Evolutionary conservation across 2,329 filamentous ascomycete genomes (phyloP).

Genomic region (Hirsutella minnesotensis): DNA sequence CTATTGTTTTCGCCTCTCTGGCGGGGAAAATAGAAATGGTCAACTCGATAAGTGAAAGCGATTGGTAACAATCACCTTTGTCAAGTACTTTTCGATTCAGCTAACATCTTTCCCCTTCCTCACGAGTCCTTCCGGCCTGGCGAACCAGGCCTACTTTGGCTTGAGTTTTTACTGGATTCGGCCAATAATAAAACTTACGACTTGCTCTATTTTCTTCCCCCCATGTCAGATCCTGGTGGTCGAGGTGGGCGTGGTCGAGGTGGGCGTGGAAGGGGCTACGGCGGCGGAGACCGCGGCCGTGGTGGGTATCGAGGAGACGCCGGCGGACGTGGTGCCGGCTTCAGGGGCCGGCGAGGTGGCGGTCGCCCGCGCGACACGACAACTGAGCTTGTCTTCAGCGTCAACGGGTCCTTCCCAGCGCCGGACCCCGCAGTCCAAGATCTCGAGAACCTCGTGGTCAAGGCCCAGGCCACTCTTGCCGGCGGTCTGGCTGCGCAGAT

Average conservation of each 20-base stretch:
- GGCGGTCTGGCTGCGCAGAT: constrained; percentile 21
- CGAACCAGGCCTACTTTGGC: too few relatives aligned
- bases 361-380: not conserved
- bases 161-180: too few relatives aligned
- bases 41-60: too few relatives aligned
- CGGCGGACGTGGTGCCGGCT: constrained; percentile 7
- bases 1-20: too few relatives aligned
- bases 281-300: constrained; percentile 3
- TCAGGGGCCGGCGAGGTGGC: not conserved
- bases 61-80: too few relatives aligned
- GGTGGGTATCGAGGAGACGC: constrained; percentile 9
- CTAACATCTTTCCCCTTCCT: too few relatives aligned
- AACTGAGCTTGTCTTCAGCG: constrained; percentile 8
- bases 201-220: too few relatives aligned
- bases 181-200: too few relatives aligned
- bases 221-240: constrained; percentile 17
- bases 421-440: constrained; percentile 16
- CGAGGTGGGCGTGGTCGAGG: constrained; percentile 9
- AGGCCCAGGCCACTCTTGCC: constrained; percentile 10
- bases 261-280: constrained; percentile 5
- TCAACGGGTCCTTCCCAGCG: constrained; percentile 8
- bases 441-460: constrained; percentile 29
- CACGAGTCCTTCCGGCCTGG: too few relatives aligned
- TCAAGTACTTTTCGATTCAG: too few relatives aligned
- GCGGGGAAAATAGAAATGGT: too few relatives aligned